Evolutionary conservation across 805 yeast genomes (phyloP).

Genomic region (Dipodascus albidus): DNA sequence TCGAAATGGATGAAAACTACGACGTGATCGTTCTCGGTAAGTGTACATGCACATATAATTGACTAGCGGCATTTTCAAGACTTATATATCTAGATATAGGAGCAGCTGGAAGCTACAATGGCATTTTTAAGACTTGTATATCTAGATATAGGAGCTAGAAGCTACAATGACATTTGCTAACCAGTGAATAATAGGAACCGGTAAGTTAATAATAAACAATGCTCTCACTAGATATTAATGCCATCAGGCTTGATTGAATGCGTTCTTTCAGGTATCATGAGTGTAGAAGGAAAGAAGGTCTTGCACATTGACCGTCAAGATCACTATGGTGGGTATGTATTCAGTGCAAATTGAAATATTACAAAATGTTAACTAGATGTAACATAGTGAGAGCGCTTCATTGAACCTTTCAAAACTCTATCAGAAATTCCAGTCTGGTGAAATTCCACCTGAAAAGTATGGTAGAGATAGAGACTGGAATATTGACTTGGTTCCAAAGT

Average conservation of each 20-base stretch:
- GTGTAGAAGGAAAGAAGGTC: conserved; percentile 97
- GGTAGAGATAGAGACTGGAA: conserved; percentile 98
- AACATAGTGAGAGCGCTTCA: conserved; percentile 24
- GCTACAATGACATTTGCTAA: not conserved
- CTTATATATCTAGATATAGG: too few species aligned
- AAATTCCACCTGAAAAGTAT: conserved; percentile 51
- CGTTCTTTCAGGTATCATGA: conserved; percentile 80
- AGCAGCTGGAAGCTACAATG: too few species aligned
- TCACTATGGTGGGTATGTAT: conserved; percentile 77
- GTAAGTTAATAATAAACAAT: too few species aligned
- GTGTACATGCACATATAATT: conserved; percentile 13
- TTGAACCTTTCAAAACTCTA: conserved; percentile 40
- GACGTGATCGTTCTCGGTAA: conserved; percentile 90
- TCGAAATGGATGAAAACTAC: conserved; percentile 87
- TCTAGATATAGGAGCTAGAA: not conserved
- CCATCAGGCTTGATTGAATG: conserved; percentile 80
- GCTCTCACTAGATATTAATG: too few species aligned
- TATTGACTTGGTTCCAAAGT: conserved; percentile 93
- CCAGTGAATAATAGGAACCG: conserved; percentile 26
- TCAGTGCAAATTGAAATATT: too few species aligned
- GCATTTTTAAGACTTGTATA: too few species aligned
- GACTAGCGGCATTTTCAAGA: too few species aligned
- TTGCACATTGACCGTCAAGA: conserved; percentile 93
- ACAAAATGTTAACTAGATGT: not conserved
- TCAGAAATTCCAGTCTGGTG: conserved; percentile 76